phyloP scores from a whole-genome alignment of 176 grass and related monocot species.

The Musa schizocarpa region DNA sequence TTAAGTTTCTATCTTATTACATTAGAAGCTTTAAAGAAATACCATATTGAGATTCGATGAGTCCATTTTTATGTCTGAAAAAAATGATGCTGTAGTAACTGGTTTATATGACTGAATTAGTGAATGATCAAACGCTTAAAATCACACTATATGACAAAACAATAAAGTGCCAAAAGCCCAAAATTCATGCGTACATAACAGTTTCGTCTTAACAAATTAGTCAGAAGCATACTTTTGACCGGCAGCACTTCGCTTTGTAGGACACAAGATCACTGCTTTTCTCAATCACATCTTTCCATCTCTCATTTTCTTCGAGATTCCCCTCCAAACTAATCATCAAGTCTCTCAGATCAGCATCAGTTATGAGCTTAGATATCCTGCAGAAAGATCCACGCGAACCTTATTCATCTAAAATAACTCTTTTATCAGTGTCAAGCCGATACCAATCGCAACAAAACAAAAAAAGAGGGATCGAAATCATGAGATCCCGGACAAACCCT shows the following conservation, averaged over 20 bases:
- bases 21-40: neutral
- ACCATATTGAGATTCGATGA: neutral
- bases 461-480: neutral
- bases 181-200: neutral
- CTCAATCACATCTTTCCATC: constrained; percentile 57
- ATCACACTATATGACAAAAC: neutral
- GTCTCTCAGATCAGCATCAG: constrained; percentile 62
- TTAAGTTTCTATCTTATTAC: neutral
- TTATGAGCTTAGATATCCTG: constrained; percentile 50
- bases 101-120: neutral
- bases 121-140: neutral
- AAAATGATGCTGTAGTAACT: neutral
- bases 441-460: neutral
- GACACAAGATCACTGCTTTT: constrained; percentile 53
- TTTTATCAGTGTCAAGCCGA: neutral
- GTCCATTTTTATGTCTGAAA: neutral
- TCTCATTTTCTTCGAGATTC: constrained; percentile 30
- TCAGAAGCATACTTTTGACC: constrained; percentile 37
- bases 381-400: neutral
- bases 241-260: constrained; percentile 70
- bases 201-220: neutral
- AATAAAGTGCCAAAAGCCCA: neutral
- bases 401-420: neutral
- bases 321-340: constrained; percentile 41
- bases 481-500: neutral